Evolutionary conservation across 2,329 filamentous ascomycete species (phyloP), one percentile per base, ranked within the genome.

Genomic region (Neofusicoccum sp.): DNA sequence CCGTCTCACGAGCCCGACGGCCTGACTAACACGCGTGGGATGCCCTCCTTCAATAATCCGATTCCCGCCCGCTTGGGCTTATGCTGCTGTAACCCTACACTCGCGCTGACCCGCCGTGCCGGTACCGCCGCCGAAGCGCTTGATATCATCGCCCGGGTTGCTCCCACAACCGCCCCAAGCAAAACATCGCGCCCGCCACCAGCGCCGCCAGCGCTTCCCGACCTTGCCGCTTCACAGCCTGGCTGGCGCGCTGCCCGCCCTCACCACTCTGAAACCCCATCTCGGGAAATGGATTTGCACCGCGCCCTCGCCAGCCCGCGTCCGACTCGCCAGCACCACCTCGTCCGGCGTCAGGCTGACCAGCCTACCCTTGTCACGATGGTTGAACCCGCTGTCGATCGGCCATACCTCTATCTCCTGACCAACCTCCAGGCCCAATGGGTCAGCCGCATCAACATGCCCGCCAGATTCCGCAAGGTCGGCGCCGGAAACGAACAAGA

Each of bases 351-450:
- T 72, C 39, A 75, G 67, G 8, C 70, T 71, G 22, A 75, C 64
- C 9, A 75, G 45, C 3, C n/a, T 54, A 4, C 74, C 74, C 14
- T 61, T 61, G 47, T 71, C 73, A 52, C 69, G 74, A 39, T 72
- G 70, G 31, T 56, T 67, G 16, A 70, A 68, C 8, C 73, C 72
- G 44, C 73, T 76, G 62, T 76, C 73, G 11, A 71, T 69, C 11
- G 72, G 69, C 49, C 67, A 73, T 3, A 75, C 64, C 36, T 81
- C 77, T 3, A 92, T 84, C 48, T 72, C 66, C 34, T 84, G 78
- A 1, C 87, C 88, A 64, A 75, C 79, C 56, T 75, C 74, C 65
- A 91, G 70, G 0, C 80, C 79, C 54, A 83, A 74, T 2, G 83
- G 82, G 71, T 91, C 87, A 4, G 67, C 67, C 11, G 66, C 71